A percentile compares a stretch with the other conserved stretches of the same genome.
Conservation (phyloP, 257 asterid genomes). For the Anisodus acutangulus region DNA sequence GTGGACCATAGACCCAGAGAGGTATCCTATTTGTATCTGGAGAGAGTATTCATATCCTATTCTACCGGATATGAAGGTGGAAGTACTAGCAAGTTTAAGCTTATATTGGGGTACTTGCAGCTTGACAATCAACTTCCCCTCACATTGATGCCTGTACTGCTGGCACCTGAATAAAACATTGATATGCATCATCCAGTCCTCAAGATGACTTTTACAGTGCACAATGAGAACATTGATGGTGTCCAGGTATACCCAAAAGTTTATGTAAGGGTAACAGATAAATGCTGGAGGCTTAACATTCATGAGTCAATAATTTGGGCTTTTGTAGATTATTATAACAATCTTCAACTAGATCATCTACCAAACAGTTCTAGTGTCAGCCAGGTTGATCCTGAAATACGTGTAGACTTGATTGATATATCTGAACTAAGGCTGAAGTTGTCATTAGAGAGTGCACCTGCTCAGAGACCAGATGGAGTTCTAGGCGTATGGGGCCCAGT, state of each 20-base stretch:
- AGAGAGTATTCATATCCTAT: constrained; percentile 78
- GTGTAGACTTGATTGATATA: constrained; percentile 91
- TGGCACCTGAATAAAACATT: constrained; percentile 84
- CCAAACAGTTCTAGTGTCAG: constrained; percentile 68
- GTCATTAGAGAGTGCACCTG: constrained; percentile 90
- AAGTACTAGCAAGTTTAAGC: constrained; percentile 96
- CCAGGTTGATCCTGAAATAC: constrained; percentile 99
- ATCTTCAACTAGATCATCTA: constrained; percentile 80
- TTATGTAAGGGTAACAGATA: constrained; percentile 82
- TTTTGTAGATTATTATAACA: constrained; percentile 75
- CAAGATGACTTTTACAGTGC: constrained; percentile 83
- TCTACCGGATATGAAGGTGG: constrained; percentile 96
- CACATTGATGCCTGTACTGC: constrained; percentile 88
- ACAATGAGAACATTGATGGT: constrained; percentile 79
- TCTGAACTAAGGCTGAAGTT: constrained; percentile 89
- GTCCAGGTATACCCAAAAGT: constrained; percentile 89
- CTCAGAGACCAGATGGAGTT: constrained; percentile 89
- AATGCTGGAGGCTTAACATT: constrained; percentile 83
- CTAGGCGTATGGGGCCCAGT: constrained; percentile 98
- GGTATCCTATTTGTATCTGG: constrained; percentile 87
- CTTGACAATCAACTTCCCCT: constrained; percentile 96
- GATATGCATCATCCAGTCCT: constrained; percentile 87
- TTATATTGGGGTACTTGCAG: constrained; percentile 85
- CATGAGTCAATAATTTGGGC: constrained; percentile 99
- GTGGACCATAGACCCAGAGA: constrained; percentile 92